These are phyloP conservation scores for Apiotrichum gracile DNA, from an alignment of 1,284 basidiomycete genomes.

Conservation along the genomic window DNA sequence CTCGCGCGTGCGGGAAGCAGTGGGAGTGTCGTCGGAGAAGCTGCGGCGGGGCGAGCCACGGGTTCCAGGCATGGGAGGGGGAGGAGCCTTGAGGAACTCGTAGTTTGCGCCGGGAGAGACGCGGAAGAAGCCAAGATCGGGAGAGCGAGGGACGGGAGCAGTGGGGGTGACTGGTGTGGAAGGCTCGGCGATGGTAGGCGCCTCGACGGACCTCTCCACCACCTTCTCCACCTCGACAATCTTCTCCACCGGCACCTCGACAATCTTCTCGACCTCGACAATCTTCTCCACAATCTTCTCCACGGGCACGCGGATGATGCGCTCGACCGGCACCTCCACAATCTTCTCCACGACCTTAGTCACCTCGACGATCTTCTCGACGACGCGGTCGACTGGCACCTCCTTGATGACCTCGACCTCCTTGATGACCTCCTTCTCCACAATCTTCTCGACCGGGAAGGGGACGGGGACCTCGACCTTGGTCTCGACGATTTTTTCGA, in stretches of 20 bases:
- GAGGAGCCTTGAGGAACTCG: slow-evolving; percentile 48
- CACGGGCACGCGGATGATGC: slow-evolving; percentile 31
- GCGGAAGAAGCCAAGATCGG: slow-evolving; percentile 44
- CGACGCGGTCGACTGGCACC: slow-evolving; percentile 43
- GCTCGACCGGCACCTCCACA: slow-evolving; percentile 44
- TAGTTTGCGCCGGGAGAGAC: slow-evolving; percentile 40
- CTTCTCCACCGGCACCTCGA: slow-evolving; percentile 40
- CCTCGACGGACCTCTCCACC: slow-evolving; percentile 1
- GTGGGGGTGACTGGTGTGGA: background rate
- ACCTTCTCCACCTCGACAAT: slow-evolving; percentile 31
- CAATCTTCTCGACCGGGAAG: slow-evolving; percentile 26
- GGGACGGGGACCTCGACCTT: slow-evolving; percentile 37
- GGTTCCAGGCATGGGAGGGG: slow-evolving; percentile 19
- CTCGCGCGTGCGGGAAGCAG: slow-evolving; percentile 9
- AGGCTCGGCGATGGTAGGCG: background rate
- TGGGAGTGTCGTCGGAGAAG: slow-evolving; percentile 18
- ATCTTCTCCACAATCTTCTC: slow-evolving; percentile 26
- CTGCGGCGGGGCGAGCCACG: slow-evolving; percentile 3
- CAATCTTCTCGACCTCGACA: slow-evolving; percentile 30
- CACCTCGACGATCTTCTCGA: slow-evolving; percentile 33
- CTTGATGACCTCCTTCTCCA: slow-evolving; percentile 27
- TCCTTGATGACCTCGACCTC: slow-evolving; percentile 31
- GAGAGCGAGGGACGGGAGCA: slow-evolving; percentile 10
- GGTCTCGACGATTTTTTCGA: slow-evolving; percentile 42
- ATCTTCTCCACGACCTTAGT: slow-evolving; percentile 22